phyloP scores from a whole-genome alignment of 371 early-diverging fungal genomes.

The Saksenaea oblongispora region DNA sequence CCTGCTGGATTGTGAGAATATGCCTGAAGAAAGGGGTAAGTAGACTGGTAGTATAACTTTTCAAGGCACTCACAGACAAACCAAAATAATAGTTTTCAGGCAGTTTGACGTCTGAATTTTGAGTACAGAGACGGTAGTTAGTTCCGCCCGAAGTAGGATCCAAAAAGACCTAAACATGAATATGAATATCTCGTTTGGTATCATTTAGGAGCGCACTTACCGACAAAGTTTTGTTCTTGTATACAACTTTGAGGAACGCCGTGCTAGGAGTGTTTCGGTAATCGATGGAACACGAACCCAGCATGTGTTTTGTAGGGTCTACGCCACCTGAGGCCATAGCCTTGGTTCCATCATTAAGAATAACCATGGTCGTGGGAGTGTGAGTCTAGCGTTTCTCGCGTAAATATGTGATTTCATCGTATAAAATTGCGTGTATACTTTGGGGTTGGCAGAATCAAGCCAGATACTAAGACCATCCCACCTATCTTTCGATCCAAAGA shows the following conservation, averaged over 20 bases:
- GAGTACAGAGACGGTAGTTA: slow-evolving; percentile 66
- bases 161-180: slow-evolving; percentile 53
- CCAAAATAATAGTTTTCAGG: slow-evolving; percentile 86
- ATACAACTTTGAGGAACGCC: slow-evolving; percentile 64
- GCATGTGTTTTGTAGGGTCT: slow-evolving; percentile 48
- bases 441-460: slow-evolving; percentile 67
- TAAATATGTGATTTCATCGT: slow-evolving; percentile 9
- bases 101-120: slow-evolving; percentile 54
- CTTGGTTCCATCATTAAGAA: slow-evolving; percentile 71
- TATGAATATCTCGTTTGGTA: neutral
- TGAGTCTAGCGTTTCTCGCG: slow-evolving; percentile 37
- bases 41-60: neutral
- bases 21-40: slow-evolving; percentile 16
- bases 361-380: slow-evolving; percentile 66
- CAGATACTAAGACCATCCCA: slow-evolving; percentile 76
- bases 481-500: slow-evolving; percentile 71
- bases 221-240: slow-evolving; percentile 58
- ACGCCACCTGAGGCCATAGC: slow-evolving; percentile 38
- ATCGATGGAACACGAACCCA: slow-evolving; percentile 72
- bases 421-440: slow-evolving; percentile 28
- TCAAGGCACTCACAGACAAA: slow-evolving; percentile 53
- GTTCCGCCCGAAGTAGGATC: slow-evolving; percentile 64
- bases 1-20: slow-evolving; percentile 40
- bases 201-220: slow-evolving; percentile 34
- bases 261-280: slow-evolving; percentile 64